A percentile compares a stretch with the other conserved stretches of the same genome.
phyloP scores from a whole-genome alignment of 2,329 filamentous ascomycete genomes.

The Trichoderma gracile region DNA sequence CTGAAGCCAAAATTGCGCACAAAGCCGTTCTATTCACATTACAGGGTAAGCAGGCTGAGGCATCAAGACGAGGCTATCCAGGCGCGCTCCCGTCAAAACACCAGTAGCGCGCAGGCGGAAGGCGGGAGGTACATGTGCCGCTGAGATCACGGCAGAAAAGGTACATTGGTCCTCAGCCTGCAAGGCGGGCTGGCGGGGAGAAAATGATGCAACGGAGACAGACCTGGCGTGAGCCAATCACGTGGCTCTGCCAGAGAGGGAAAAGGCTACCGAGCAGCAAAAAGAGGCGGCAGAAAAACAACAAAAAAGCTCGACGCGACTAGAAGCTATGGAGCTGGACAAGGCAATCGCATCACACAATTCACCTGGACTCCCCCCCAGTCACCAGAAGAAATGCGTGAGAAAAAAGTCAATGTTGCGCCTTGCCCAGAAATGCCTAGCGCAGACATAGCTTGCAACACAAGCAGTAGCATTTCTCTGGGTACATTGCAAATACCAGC shows the following conservation, averaged over 20 bases:
- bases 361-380: background rate
- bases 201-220: conserved; percentile 4
- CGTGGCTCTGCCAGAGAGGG: background rate
- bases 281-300: conserved; percentile 14
- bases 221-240: conserved; percentile 2
- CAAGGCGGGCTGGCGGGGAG: background rate
- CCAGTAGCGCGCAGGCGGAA: background rate
- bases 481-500: conserved; percentile 1
- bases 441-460: background rate
- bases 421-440: conserved; percentile 19
- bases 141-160: background rate
- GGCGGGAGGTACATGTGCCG: background rate
- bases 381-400: conserved; percentile 1
- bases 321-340: background rate
- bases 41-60: conserved; percentile 3
- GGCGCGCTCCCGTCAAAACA: background rate
- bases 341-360: conserved; percentile 15
- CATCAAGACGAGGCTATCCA: background rate
- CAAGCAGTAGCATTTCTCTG: background rate
- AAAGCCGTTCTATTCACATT: background rate
- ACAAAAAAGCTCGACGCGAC: conserved; percentile 21
- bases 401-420: background rate
- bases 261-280: background rate
- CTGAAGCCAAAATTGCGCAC: background rate
- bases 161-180: conserved; percentile 18